phyloP scores from a whole-genome alignment of 176 grass and related monocot genomes.

The Poa pratensis region DNA sequence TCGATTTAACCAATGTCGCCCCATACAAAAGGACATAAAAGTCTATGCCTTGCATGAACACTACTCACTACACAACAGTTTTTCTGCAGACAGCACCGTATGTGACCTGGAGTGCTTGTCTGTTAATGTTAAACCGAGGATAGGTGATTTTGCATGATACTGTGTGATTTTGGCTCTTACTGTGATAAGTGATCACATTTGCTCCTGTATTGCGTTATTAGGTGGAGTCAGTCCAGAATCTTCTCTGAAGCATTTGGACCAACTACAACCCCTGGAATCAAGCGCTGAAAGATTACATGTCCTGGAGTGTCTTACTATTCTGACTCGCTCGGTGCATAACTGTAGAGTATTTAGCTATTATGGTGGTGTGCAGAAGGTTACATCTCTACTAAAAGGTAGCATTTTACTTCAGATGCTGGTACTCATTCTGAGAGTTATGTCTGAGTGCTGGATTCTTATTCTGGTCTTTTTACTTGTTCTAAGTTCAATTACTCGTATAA shows the following conservation, averaged over 20 bases:
- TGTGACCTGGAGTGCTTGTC: not conserved
- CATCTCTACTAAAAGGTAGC: slow-evolving; percentile 91
- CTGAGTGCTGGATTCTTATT: slow-evolving; percentile 24
- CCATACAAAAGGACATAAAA: slow-evolving; percentile 14
- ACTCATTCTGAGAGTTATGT: slow-evolving; percentile 21
- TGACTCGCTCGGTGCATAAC: slow-evolving; percentile 86
- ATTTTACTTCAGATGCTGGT: slow-evolving; percentile 28
- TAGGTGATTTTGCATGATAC: slow-evolving; percentile 12
- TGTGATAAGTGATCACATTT: slow-evolving; percentile 38
- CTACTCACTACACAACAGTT: slow-evolving; percentile 9
- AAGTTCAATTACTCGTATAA: not conserved
- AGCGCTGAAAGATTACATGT: slow-evolving; percentile 65
- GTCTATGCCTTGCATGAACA: not conserved
- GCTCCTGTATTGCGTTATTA: slow-evolving; percentile 55
- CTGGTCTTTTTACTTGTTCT: slow-evolving; percentile 9
- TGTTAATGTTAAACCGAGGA: slow-evolving; percentile 5
- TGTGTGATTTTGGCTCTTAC: slow-evolving; percentile 29
- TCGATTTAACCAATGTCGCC: not conserved
- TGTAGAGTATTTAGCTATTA: slow-evolving; percentile 97
- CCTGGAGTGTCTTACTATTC: slow-evolving; percentile 77
- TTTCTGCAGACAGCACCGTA: not conserved
- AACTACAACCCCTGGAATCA: slow-evolving; percentile 52
- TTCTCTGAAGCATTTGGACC: slow-evolving; percentile 54
- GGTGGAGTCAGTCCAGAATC: slow-evolving; percentile 61
- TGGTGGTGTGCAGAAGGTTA: slow-evolving; percentile 85